phyloP scores from a whole-genome alignment of 768 basidiomycete genomes.

The Termitomyces sp. region DNA sequence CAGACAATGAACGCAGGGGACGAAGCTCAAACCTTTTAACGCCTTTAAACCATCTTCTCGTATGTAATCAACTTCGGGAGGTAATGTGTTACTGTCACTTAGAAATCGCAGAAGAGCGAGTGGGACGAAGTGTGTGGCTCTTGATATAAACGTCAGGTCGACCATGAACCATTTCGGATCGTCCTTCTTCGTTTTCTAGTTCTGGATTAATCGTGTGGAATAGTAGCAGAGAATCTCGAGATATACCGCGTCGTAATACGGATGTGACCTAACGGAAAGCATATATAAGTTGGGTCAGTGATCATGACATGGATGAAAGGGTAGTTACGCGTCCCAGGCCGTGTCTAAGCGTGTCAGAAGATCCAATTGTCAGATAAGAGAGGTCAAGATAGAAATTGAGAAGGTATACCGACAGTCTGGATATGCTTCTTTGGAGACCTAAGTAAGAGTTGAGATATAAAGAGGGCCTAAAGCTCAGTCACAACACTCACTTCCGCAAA shows the following conservation, averaged over 20 bases:
- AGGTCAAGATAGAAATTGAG: neutral
- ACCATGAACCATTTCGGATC: conserved; percentile 95
- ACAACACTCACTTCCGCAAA: conserved; percentile 63
- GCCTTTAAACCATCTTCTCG: conserved; percentile 55
- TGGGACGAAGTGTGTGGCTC: conserved; percentile 72
- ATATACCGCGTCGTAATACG: conserved; percentile 74
- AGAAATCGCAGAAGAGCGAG: conserved; percentile 70
- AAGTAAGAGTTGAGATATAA: conserved; percentile 23
- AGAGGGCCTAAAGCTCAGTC: neutral
- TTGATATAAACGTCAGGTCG: conserved; percentile 62
- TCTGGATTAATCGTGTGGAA: neutral
- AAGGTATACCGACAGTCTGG: conserved; percentile 68
- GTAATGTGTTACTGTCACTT: conserved; percentile 38
- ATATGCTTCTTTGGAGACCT: conserved; percentile 84
- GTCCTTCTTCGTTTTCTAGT: conserved; percentile 71
- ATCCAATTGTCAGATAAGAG: neutral
- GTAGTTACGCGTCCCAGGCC: conserved; percentile 79
- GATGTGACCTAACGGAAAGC: conserved; percentile 47
- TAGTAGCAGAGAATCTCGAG: neutral
- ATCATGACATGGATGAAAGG: conserved; percentile 1
- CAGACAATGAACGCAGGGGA: conserved; percentile 1
- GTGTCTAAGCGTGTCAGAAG: conserved; percentile 51
- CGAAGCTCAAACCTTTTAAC: conserved; percentile 49
- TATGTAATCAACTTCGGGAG: conserved; percentile 63
- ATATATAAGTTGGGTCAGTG: conserved; percentile 1